Percentiles rank a stretch among this genome's conserved stretches.
Conservation (phyloP, 2,329 filamentous ascomycete species). For the Beauveria sp. region DNA sequence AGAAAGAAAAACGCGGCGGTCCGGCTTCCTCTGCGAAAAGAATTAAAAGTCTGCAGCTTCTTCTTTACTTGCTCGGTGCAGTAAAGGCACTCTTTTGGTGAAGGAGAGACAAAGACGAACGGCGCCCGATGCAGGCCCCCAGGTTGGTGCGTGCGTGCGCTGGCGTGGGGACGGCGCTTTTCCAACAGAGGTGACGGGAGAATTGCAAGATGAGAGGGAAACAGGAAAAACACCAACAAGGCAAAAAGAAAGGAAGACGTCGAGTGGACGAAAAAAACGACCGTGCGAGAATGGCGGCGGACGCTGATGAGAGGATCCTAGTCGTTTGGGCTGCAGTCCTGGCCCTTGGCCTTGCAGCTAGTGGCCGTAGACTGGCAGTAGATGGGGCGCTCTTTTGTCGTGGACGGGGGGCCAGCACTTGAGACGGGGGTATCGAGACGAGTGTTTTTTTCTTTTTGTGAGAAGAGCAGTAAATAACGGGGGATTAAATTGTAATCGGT, state of each 20-base stretch:
- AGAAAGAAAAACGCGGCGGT: background rate
- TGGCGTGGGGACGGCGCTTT: background rate
- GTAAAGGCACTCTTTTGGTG: too few species aligned
- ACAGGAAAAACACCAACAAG: background rate
- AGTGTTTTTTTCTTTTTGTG: background rate
- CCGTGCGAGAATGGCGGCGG: background rate
- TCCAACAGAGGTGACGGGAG: background rate
- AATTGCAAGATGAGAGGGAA: background rate
- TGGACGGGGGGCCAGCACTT: background rate
- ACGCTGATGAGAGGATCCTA: background rate
- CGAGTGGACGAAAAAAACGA: background rate
- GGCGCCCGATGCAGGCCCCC: background rate
- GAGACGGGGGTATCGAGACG: background rate
- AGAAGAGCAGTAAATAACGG: background rate
- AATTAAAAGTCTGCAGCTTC: background rate
- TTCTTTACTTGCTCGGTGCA: background rate
- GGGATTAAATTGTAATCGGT: background rate
- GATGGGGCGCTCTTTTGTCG: background rate
- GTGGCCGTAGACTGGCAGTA: background rate
- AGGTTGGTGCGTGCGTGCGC: background rate
- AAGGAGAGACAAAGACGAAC: background rate
- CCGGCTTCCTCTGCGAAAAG: background rate
- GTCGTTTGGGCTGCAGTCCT: background rate
- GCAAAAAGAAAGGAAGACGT: background rate
- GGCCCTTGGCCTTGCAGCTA: background rate